Percentiles rank a stretch among this genome's conserved stretches.
phyloP scores from a whole-genome alignment of 176 grass and related monocot genomes.

The Calamus simplicifolius region DNA sequence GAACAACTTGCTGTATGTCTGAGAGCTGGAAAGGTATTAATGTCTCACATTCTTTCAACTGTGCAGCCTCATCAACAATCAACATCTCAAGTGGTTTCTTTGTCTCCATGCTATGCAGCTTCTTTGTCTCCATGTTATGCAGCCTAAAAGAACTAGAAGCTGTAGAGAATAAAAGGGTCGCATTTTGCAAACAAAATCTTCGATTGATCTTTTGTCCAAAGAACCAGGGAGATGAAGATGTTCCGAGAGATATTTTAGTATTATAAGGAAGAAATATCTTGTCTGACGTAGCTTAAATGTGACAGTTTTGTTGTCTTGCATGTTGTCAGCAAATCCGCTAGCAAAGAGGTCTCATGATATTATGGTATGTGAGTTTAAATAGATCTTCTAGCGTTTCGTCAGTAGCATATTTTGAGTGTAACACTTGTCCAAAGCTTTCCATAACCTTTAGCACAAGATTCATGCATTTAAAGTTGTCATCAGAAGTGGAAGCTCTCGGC shows the following conservation, averaged over 20 bases:
- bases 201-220: slow-evolving; percentile 31
- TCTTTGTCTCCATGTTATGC: slow-evolving; percentile 11
- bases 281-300: no score
- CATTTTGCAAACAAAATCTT: slow-evolving; percentile 35
- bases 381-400: slow-evolving; percentile 38
- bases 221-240: slow-evolving; percentile 30
- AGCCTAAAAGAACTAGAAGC: slow-evolving; percentile 49
- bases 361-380: slow-evolving; percentile 22
- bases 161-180: slow-evolving; percentile 60
- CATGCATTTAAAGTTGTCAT: slow-evolving; percentile 36
- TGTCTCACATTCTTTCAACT: slow-evolving; percentile 78
- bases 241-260: no score
- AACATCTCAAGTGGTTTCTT: slow-evolving; percentile 32
- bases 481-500: slow-evolving; percentile 36
- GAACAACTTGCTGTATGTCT: slow-evolving; percentile 44
- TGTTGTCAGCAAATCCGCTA: no score
- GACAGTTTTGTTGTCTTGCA: no score
- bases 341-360: slow-evolving; percentile 20
- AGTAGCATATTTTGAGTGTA: slow-evolving; percentile 27
- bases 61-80: slow-evolving; percentile 74
- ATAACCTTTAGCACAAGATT: slow-evolving; percentile 35
- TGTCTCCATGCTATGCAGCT: no score
- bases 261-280: no score
- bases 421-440: slow-evolving; percentile 29
- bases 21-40: slow-evolving; percentile 49